These are phyloP conservation scores for Vanrija pseudolonga DNA, from an alignment of 1,284 basidiomycete genomes.

Conservation along the genomic window DNA sequence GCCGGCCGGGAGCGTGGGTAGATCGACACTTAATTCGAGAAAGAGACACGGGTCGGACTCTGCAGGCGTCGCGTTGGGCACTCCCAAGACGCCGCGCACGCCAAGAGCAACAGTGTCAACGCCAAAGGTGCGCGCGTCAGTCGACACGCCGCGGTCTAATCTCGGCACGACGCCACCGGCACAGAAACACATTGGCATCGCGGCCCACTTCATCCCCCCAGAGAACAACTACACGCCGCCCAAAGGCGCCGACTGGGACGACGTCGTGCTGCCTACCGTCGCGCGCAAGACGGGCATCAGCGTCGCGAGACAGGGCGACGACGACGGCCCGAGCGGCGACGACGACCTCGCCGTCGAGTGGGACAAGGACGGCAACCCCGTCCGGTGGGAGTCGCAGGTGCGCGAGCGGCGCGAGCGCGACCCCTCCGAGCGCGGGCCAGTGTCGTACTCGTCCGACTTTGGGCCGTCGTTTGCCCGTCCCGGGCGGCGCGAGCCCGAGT, in stretches of 20 bases:
- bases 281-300: slow-evolving; percentile 69
- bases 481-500: background rate
- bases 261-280: slow-evolving; percentile 65
- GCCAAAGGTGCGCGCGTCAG: background rate
- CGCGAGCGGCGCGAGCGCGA: background rate
- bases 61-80: background rate
- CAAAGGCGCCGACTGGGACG: slow-evolving; percentile 49
- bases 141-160: slow-evolving; percentile 2
- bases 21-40: background rate
- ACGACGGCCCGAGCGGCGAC: slow-evolving; percentile 16
- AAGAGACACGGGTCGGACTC: slow-evolving; percentile 6
- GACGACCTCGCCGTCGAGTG: slow-evolving; percentile 45
- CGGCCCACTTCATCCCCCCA: slow-evolving; percentile 43
- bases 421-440: too few species aligned
- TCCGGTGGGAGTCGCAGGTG: slow-evolving; percentile 31
- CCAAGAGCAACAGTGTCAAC: background rate
- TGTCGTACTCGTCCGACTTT: background rate
- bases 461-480: background rate
- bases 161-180: slow-evolving; percentile 6
- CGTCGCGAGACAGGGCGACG: background rate
- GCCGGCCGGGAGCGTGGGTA: too few species aligned
- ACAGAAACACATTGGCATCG: slow-evolving; percentile 23
- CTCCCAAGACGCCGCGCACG: background rate
- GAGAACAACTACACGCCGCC: slow-evolving; percentile 43
- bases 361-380: slow-evolving; percentile 42